A percentile compares a stretch with the other conserved stretches of the same genome.
Evolutionary conservation across 2,329 filamentous ascomycete genomes (phyloP).

Genomic region (Tolypocladium amazonense): DNA sequence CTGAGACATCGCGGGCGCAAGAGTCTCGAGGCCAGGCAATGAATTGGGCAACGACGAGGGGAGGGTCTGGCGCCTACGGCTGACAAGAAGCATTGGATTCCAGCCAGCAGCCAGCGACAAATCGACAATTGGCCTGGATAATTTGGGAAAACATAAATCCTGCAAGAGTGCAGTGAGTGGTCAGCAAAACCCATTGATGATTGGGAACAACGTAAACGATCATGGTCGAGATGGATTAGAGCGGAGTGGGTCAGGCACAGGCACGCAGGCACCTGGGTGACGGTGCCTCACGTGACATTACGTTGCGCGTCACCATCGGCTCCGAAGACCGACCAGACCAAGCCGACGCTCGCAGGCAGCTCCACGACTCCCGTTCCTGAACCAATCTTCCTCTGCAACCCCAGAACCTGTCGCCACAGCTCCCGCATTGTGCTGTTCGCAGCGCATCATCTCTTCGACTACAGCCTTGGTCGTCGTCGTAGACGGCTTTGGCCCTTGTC

Average conservation of each 20-base stretch:
- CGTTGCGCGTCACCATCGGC: constrained; percentile 5
- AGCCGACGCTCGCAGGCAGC: not conserved
- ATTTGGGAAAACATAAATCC: not conserved
- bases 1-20: constrained; percentile 43
- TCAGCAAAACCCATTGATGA: too few species aligned
- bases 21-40: constrained; percentile 1
- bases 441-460: not conserved
- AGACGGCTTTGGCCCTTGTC: not conserved
- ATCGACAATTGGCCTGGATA: not conserved
- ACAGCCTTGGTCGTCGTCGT: not conserved
- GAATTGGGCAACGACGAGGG: not conserved
- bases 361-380: not conserved
- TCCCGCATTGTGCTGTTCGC: not conserved
- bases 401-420: not conserved
- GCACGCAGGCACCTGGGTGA: not conserved
- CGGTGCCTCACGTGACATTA: constrained; percentile 7
- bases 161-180: not conserved
- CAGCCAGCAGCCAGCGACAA: not conserved
- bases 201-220: too few species aligned
- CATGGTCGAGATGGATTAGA: too few species aligned
- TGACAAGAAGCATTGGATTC: not conserved
- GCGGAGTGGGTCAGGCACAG: too few species aligned
- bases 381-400: not conserved
- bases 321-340: not conserved
- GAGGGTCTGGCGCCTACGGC: too few species aligned